Evolutionary conservation across 202 grass and related monocot species (phyloP).

Genomic region (Brachypodium distachyon): DNA sequence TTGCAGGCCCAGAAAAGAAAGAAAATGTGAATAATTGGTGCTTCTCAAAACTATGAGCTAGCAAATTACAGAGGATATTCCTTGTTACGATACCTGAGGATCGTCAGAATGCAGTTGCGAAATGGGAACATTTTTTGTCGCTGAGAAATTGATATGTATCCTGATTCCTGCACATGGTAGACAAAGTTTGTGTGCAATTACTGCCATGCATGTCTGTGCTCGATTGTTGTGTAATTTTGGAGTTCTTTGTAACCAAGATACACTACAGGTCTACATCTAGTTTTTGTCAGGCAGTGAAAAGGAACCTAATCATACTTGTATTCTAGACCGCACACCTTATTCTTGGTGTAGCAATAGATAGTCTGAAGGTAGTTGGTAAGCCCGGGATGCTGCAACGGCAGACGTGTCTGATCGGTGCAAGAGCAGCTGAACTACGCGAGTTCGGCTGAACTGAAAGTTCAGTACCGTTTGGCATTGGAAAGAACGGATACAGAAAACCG

Average conservation of each 20-base stretch:
- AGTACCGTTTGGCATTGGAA: too few relatives aligned
- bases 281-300: not conserved
- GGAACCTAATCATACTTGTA: not conserved
- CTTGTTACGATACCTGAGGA: not conserved
- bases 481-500: too few relatives aligned
- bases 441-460: too few relatives aligned
- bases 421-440: too few relatives aligned
- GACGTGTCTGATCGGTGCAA: too few relatives aligned
- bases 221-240: not conserved
- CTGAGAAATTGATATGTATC: not conserved
- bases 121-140: not conserved
- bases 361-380: too few relatives aligned
- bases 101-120: not conserved
- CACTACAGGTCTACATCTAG: too few relatives aligned
- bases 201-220: not conserved
- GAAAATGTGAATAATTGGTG: slow-evolving; percentile 25
- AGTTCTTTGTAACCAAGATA: not conserved
- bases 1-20: slow-evolving; percentile 52
- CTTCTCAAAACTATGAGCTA: not conserved
- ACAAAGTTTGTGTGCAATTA: not conserved
- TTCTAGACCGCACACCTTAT: too few relatives aligned
- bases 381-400: too few relatives aligned
- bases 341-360: too few relatives aligned
- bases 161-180: not conserved
- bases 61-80: not conserved